Evolutionary conservation across 179 eudicot genomes (phyloP).

Genomic region (Spergularia azorica): DNA sequence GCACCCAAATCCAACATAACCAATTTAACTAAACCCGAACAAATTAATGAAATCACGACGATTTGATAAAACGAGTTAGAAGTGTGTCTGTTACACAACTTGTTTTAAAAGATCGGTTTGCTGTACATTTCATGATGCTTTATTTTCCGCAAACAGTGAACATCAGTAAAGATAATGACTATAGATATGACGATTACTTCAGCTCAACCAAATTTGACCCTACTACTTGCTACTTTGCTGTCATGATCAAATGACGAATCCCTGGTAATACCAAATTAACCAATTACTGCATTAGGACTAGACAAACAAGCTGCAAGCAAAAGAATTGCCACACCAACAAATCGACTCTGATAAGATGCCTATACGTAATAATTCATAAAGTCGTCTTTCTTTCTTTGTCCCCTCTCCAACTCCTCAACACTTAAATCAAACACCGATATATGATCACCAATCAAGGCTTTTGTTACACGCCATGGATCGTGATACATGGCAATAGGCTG

Average conservation of each 20-base stretch:
- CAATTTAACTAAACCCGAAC: not conserved
- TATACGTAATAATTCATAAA: not conserved
- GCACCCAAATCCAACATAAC: not conserved
- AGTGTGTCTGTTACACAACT: too few species aligned
- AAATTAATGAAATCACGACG: not conserved
- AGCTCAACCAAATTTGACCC: constrained; percentile 28
- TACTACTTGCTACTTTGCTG: not conserved
- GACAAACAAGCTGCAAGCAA: not conserved
- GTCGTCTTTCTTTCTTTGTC: not conserved
- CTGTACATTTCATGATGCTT: too few species aligned
- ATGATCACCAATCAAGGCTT: too few species aligned
- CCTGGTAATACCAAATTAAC: not conserved
- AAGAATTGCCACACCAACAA: not conserved
- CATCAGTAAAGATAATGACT: not conserved
- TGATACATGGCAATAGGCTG: not conserved
- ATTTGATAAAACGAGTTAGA: too few species aligned
- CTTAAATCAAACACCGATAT: too few species aligned
- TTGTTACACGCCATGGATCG: too few species aligned
- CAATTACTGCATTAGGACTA: not conserved
- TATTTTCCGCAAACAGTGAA: not conserved
- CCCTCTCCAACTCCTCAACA: too few species aligned
- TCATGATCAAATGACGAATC: not conserved
- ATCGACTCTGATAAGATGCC: not conserved
- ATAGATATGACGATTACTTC: not conserved
- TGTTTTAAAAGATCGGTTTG: too few species aligned